Conservation (phyloP, 2,329 filamentous ascomycete species). For the Scopulariopsis brevicaulis region DNA sequence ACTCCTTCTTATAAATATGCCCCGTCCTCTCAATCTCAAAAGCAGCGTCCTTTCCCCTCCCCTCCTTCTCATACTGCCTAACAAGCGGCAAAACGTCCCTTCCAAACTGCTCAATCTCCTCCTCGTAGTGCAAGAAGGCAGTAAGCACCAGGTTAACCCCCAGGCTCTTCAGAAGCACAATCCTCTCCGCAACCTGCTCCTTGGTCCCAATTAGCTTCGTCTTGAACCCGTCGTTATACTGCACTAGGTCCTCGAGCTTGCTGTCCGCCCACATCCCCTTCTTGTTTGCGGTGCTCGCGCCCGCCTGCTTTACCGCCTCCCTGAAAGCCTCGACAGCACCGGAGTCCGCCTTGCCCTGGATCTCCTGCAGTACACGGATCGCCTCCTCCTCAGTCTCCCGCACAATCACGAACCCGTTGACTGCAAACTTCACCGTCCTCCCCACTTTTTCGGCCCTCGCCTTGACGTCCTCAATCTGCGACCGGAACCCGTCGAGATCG, state of each 20-base stretch:
- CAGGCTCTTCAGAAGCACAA: conserved; percentile 14
- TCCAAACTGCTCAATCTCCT: conserved; percentile 23
- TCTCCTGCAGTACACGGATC: conserved; percentile 33
- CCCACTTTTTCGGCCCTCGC: conserved; percentile 29
- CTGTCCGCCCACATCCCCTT: conserved; percentile 41
- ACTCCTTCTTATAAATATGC: background rate
- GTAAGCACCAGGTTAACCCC: background rate
- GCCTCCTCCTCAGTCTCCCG: conserved; percentile 37
- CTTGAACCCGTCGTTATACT: conserved; percentile 45
- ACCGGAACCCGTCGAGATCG: conserved; percentile 36
- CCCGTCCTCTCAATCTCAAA: background rate
- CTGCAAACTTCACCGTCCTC: conserved; percentile 28
- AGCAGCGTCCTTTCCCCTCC: background rate
- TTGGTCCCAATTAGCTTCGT: conserved; percentile 40
- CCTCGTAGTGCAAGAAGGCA: conserved; percentile 39
- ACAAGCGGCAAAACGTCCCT: background rate
- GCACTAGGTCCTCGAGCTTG: conserved; percentile 38
- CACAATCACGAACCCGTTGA: conserved; percentile 37
- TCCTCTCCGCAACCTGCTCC: conserved; percentile 36
- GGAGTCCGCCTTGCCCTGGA: conserved; percentile 38
- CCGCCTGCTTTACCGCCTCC: conserved; percentile 36
- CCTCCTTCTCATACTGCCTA: background rate
- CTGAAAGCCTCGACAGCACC: conserved; percentile 37
- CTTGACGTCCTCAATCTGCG: conserved; percentile 36
- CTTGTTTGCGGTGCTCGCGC: conserved; percentile 31